Evolutionary conservation across 208 protist species (phyloP).

Genomic region (Trypanosoma conorhini): DNA sequence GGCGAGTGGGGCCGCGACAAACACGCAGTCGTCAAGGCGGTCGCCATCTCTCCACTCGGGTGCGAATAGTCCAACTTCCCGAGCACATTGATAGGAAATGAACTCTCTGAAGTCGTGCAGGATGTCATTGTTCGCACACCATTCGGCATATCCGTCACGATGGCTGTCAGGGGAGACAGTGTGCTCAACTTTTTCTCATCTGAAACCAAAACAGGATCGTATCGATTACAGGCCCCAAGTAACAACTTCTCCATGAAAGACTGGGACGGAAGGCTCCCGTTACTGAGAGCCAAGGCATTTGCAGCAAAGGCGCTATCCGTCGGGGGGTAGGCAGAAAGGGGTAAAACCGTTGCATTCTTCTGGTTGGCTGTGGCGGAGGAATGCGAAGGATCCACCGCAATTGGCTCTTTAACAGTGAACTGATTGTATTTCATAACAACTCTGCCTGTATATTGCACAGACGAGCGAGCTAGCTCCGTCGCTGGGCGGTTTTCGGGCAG

Average conservation of each 20-base stretch:
- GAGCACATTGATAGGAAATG: conserved; percentile 5
- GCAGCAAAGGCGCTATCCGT: background rate
- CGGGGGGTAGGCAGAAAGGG: background rate
- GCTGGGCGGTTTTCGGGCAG: background rate
- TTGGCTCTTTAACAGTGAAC: background rate
- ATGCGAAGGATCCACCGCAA: background rate
- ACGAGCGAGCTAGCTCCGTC: background rate
- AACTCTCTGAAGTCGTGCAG: conserved; percentile 15
- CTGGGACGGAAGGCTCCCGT: background rate
- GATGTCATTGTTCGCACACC: background rate
- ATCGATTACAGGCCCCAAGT: background rate
- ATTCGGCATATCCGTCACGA: background rate
- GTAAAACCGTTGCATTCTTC: background rate
- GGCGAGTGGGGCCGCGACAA: background rate
- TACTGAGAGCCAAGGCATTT: background rate
- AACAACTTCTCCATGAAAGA: background rate
- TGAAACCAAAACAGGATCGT: background rate
- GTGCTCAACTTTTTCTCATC: background rate
- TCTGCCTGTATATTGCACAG: background rate
- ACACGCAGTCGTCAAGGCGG: background rate
- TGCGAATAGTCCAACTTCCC: background rate
- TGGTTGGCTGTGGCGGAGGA: background rate
- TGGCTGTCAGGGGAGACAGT: background rate
- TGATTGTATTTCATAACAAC: background rate
- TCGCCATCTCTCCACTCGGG: background rate